Percentiles rank a stretch among this genome's conserved stretches.
These are phyloP conservation scores for Septoria linicola DNA, from an alignment of 2,329 filamentous ascomycete genomes.

Conservation along the genomic window DNA sequence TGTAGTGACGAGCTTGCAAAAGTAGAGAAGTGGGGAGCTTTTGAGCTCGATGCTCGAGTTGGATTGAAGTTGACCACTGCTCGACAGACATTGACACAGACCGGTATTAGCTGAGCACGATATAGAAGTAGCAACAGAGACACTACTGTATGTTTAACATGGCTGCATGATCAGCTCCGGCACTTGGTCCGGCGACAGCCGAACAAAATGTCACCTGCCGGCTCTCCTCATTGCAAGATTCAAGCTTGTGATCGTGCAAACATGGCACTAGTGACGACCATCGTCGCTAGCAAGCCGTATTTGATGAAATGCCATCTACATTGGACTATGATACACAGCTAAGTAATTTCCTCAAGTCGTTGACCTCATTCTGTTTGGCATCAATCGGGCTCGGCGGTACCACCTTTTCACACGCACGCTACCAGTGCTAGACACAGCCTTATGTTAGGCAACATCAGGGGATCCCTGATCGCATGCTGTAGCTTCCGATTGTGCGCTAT, in stretches of 20 bases:
- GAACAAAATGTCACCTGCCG: too few species aligned
- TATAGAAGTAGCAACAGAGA: not conserved
- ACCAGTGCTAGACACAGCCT: conserved; percentile 2
- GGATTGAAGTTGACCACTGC: conserved; percentile 71
- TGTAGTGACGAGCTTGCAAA: conserved; percentile 66
- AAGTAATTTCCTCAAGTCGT: too few species aligned
- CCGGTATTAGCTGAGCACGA: conserved; percentile 23
- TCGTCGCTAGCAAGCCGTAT: too few species aligned
- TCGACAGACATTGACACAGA: conserved; percentile 58
- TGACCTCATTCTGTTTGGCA: too few species aligned
- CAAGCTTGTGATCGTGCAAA: too few species aligned
- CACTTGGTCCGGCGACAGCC: too few species aligned
- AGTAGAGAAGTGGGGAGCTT: conserved; percentile 68
- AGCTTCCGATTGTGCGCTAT: conserved; percentile 2
- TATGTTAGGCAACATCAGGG: conserved; percentile 8
- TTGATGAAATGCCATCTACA: too few species aligned
- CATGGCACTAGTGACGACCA: too few species aligned
- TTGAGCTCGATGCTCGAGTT: conserved; percentile 69
- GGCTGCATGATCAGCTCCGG: too few species aligned
- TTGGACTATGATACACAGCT: too few species aligned
- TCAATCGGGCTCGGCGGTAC: not conserved
- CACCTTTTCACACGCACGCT: not conserved
- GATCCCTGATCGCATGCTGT: conserved; percentile 8
- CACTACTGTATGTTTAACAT: too few species aligned
- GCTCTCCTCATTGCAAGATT: too few species aligned